Percentiles rank a stretch among this genome's conserved stretches.
These are phyloP conservation scores for Fusarium sp. DNA, from an alignment of 2,329 filamentous ascomycete genomes.

Conservation along the genomic window DNA sequence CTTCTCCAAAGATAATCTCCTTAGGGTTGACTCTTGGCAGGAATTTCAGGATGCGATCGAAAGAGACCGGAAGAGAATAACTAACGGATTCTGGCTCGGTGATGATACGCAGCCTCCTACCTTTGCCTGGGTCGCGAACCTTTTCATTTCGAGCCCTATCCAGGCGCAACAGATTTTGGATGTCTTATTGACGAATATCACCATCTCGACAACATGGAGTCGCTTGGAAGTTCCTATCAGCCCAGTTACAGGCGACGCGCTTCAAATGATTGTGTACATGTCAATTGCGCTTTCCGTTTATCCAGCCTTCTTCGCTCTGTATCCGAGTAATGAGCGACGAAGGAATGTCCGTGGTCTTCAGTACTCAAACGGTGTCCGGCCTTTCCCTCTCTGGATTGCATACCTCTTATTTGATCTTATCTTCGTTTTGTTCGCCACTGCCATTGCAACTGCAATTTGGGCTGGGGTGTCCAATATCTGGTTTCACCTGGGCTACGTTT, in stretches of 20 bases:
- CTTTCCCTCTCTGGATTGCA: constrained; percentile 84
- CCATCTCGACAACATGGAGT: constrained; percentile 78
- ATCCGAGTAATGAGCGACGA: constrained; percentile 85
- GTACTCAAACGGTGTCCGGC: constrained; percentile 90
- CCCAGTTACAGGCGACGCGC: constrained; percentile 74
- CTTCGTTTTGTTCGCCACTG: constrained; percentile 73
- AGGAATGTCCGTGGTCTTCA: constrained; percentile 84
- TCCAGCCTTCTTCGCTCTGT: constrained; percentile 88
- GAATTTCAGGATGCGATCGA: constrained; percentile 76
- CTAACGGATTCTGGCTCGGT: constrained; percentile 81
- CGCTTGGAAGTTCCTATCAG: constrained; percentile 80
- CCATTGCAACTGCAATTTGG: constrained; percentile 76
- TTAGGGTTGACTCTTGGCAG: constrained; percentile 70
- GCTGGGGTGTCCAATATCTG: constrained; percentile 72
- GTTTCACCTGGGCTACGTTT: constrained; percentile 84
- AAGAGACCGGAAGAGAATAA: constrained; percentile 72
- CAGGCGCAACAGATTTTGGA: constrained; percentile 74
- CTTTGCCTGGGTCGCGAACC: constrained; percentile 76
- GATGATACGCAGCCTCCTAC: constrained; percentile 69
- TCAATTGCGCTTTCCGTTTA: constrained; percentile 81
- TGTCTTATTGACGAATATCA: constrained; percentile 72
- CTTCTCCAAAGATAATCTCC: constrained; percentile 14
- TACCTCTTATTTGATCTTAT: constrained; percentile 84
- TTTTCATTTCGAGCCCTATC: constrained; percentile 66
- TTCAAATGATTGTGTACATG: constrained; percentile 86